phyloP scores from a whole-genome alignment of 108 stramenopile species.

The Skeletonema grethae region DNA sequence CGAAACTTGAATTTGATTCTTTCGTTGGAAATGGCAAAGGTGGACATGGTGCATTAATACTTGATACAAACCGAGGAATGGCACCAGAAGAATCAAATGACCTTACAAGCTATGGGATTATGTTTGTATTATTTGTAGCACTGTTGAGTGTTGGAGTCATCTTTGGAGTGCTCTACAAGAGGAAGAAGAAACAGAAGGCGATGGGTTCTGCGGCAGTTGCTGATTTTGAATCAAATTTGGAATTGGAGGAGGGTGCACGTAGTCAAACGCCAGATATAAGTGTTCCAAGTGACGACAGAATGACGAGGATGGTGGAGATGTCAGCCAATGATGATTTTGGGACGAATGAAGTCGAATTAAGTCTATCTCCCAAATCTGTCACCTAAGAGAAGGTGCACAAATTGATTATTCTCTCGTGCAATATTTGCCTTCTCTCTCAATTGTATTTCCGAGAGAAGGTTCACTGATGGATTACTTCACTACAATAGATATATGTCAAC shows the following conservation, averaged over 20 bases:
- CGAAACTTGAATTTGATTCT: conserved; percentile 16
- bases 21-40: conserved; percentile 1
- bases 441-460: neutral
- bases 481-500: neutral
- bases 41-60: neutral
- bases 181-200: conserved; percentile 10
- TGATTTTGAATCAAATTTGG: conserved; percentile 4
- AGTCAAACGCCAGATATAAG: neutral
- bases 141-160: conserved; percentile 31
- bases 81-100: conserved; percentile 9
- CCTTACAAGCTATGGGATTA: conserved; percentile 28
- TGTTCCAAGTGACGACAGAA: too few species aligned
- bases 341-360: neutral
- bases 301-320: neutral
- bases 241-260: conserved; percentile 6
- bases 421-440: too few species aligned
- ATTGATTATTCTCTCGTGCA: too few species aligned
- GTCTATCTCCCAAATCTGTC: neutral
- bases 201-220: neutral
- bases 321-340: neutral
- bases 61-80: neutral
- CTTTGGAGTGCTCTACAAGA: conserved; percentile 9
- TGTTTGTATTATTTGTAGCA: conserved; percentile 37
- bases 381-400: neutral
- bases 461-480: neutral